Conservation (phyloP, 2,329 filamentous ascomycete genomes). For the Davidsoniella australis region DNA sequence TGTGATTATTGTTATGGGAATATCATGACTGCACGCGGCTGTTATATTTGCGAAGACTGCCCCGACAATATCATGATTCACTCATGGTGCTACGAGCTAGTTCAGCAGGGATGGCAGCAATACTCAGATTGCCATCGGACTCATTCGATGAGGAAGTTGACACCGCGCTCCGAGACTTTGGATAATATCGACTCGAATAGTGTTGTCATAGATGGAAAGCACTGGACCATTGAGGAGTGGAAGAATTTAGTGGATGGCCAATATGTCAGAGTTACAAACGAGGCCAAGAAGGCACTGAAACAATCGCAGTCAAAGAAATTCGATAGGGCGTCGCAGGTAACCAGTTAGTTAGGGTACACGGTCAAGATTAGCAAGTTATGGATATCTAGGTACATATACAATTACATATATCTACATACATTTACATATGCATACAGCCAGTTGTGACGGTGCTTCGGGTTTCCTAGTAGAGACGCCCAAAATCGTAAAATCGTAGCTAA, state of each 20-base stretch:
- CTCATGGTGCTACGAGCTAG: neutral
- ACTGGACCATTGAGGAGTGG: neutral
- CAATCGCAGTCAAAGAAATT: too few relatives aligned
- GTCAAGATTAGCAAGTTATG: too few relatives aligned
- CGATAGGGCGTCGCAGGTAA: too few relatives aligned
- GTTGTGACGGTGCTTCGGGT: too few relatives aligned
- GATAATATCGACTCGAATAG: neutral
- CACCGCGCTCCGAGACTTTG: neutral
- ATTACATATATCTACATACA: too few relatives aligned
- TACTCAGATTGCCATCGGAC: neutral
- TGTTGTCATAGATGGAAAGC: neutral
- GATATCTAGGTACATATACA: too few relatives aligned
- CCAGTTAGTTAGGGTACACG: too few relatives aligned
- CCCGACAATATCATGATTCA: neutral
- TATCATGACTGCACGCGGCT: too few relatives aligned
- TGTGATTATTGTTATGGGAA: too few relatives aligned
- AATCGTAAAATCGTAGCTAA: neutral
- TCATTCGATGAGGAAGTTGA: neutral
- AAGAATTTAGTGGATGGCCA: neutral
- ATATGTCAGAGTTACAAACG: neutral
- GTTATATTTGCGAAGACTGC: conserved; percentile 1
- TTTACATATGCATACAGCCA: too few relatives aligned
- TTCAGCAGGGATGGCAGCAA: neutral
- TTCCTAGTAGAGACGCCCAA: too few relatives aligned
- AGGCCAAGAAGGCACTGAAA: too few relatives aligned